phyloP scores from a whole-genome alignment of 805 yeast species.

The Sugiyamaella chiloensis region DNA sequence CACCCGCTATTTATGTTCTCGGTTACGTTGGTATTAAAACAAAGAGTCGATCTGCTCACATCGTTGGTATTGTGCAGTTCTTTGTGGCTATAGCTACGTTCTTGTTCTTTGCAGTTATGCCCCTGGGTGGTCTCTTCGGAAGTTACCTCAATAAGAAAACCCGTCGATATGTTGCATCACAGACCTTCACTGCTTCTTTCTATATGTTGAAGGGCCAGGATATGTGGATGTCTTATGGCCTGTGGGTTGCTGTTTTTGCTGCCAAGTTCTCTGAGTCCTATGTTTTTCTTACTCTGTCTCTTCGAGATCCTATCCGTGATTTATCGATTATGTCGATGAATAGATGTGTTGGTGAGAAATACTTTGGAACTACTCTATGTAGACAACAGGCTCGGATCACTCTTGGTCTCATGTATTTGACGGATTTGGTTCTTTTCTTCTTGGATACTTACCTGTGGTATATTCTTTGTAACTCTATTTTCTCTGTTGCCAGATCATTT shows the following conservation, averaged over 20 bases:
- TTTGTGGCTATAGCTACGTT: conserved; percentile 82
- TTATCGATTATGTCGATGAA: conserved; percentile 74
- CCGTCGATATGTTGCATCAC: conserved; percentile 67
- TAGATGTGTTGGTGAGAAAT: conserved; percentile 92
- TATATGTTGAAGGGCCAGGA: conserved; percentile 79
- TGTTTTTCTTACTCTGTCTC: conserved; percentile 80
- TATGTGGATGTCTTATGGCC: conserved; percentile 91
- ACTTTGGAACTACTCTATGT: conserved; percentile 79
- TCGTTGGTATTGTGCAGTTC: conserved; percentile 64
- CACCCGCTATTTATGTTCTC: conserved; percentile 82
- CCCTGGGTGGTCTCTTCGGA: conserved; percentile 93
- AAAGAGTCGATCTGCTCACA: conserved; percentile 31
- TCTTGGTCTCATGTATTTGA: conserved; percentile 86
- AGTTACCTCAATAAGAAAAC: conserved; percentile 72
- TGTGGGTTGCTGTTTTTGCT: conserved; percentile 85
- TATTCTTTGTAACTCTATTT: conserved; percentile 88
- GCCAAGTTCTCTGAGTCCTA: conserved; percentile 92
- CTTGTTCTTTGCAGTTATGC: conserved; percentile 88
- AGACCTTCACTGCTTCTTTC: conserved; percentile 92
- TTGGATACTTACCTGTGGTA: conserved; percentile 99
- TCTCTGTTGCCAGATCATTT: conserved; percentile 96
- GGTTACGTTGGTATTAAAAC: conserved; percentile 38
- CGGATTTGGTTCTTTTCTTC: conserved; percentile 93
- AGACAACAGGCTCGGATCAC: conserved; percentile 83
- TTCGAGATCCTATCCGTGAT: conserved; percentile 93